Conservation (phyloP, 192 early-diverging fungal genomes). For the Podila epigama region DNA sequence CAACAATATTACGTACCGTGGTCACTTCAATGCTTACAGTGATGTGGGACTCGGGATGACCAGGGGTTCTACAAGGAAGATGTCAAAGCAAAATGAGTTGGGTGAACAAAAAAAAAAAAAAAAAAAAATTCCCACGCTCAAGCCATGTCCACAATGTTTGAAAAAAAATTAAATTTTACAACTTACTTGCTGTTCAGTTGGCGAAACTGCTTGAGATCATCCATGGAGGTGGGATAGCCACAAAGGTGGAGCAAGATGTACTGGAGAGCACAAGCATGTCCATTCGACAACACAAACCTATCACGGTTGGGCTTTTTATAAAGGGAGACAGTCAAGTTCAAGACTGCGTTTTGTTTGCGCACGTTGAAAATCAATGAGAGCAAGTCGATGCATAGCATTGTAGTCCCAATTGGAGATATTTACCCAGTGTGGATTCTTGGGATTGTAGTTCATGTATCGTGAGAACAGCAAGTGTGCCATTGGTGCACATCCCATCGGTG, state of each 20-base stretch:
- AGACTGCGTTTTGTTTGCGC: not conserved
- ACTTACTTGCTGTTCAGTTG: conserved; percentile 81
- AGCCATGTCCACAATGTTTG: too few relatives aligned
- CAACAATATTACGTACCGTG: conserved; percentile 64
- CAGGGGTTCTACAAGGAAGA: conserved; percentile 79
- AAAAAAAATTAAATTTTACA: not conserved
- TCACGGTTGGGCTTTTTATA: conserved; percentile 81
- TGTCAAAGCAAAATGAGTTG: not conserved
- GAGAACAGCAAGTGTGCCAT: conserved; percentile 92
- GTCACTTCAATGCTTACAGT: conserved; percentile 95
- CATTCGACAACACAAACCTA: conserved; percentile 97
- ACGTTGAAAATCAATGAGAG: too few relatives aligned
- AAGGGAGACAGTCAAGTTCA: not conserved
- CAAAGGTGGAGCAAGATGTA: conserved; percentile 90
- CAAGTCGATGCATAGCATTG: too few relatives aligned
- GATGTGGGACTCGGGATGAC: conserved; percentile 92
- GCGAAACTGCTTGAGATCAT: conserved; percentile 93
- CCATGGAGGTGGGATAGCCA: conserved; percentile 87
- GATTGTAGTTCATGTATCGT: conserved; percentile 83
- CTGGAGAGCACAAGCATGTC: conserved; percentile 94
- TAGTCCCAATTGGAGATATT: too few relatives aligned
- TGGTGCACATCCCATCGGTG: conserved; percentile 97
- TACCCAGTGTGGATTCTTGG: conserved; percentile 90
- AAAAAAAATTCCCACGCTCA: not conserved
- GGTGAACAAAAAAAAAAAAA: not conserved